Evolutionary conservation across 768 basidiomycete genomes (phyloP).

Genomic region (Solioccasus polychromus): DNA sequence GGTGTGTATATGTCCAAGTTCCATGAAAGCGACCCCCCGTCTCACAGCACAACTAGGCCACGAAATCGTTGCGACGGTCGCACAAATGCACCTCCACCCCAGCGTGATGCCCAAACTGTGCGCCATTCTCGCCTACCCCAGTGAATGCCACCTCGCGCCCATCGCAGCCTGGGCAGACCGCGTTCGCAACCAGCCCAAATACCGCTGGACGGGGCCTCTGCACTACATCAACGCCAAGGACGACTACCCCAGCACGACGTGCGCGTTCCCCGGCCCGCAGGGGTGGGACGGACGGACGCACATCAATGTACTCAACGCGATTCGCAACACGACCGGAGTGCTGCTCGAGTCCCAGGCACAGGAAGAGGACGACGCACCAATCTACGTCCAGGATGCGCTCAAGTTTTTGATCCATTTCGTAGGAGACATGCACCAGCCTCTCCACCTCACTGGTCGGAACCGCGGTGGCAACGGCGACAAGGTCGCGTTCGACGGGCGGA

Average conservation of each 20-base stretch:
- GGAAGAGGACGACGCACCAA: conserved; percentile 23
- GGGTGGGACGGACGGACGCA: conserved; percentile 65
- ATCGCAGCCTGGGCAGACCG: conserved; percentile 90
- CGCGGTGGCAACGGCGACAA: conserved; percentile 83
- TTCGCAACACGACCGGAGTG: conserved; percentile 71
- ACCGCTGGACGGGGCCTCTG: conserved; percentile 69
- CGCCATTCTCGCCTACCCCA: conserved; percentile 54
- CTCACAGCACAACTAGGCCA: conserved; percentile 55
- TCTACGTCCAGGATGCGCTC: conserved; percentile 69
- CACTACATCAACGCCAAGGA: conserved; percentile 74
- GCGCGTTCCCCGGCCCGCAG: conserved; percentile 68
- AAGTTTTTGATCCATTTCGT: conserved; percentile 93
- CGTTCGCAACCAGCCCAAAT: conserved; percentile 45
- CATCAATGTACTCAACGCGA: conserved; percentile 72
- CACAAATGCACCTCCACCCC: conserved; percentile 86
- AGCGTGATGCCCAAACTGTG: conserved; percentile 64
- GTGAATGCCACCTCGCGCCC: conserved; percentile 74
- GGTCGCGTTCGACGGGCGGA: conserved; percentile 68
- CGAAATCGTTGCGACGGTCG: conserved; percentile 91
- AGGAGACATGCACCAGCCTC: conserved; percentile 91
- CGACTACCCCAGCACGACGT: conserved; percentile 76
- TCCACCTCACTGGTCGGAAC: conserved; percentile 87
- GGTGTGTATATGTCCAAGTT: conserved; percentile 20
- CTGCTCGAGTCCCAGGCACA: conserved; percentile 47
- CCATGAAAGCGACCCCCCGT: not conserved